Base-by-base conservation (phyloP, 257 asterid genomes). In the Penstemon davidsonii region DNA sequence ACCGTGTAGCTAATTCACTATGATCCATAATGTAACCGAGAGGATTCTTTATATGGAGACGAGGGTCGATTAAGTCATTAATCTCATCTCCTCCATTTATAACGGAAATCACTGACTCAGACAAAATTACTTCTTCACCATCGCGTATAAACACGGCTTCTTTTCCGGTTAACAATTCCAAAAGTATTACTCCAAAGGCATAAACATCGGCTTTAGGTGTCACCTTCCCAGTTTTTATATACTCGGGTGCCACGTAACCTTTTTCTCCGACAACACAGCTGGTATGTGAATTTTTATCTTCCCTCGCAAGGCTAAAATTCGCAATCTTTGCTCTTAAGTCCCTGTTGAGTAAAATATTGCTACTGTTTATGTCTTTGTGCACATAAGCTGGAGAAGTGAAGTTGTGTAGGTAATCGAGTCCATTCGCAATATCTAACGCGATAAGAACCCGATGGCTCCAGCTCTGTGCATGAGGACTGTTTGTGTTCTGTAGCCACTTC, bases 401-500 rank as follows among this genome's bases (percentile, higher is more conserved):
- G 85, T 75, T 87, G 78, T 87, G 93, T 62, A 90, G 91, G 66
- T 86, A 90, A 15, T 87, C 80, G 12, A 90, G 91, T 4, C 90
- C 91, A 59, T 80, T 79, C 3, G 95, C 93, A n/a, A 90, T 73
- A 37, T 90, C 96, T 41, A 87, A 58, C 40, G 95, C 93, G 49
- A 87, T 82, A 18, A 54, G 71, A 67, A 90, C 72, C n/a, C 89
- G 75, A 49, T 41, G 66, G 51, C 69, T 76, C 96, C 95, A 90
- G 55, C 82, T 84, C 25, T 73, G 81, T 56, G 72, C 57, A 47
- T 68, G 68, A 4, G 80, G 64, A 6, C 55, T 18, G 49, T 57
- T 68, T 7, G 77, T 73, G 11, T 74, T 63, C 13, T 40, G 44
- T 18, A 90, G 88, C 93, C 95, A 90, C 12, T 81, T 74, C 43